phyloP scores from a whole-genome alignment of 2,329 filamentous ascomycete species.

The Coleophoma eucalyptorum region DNA sequence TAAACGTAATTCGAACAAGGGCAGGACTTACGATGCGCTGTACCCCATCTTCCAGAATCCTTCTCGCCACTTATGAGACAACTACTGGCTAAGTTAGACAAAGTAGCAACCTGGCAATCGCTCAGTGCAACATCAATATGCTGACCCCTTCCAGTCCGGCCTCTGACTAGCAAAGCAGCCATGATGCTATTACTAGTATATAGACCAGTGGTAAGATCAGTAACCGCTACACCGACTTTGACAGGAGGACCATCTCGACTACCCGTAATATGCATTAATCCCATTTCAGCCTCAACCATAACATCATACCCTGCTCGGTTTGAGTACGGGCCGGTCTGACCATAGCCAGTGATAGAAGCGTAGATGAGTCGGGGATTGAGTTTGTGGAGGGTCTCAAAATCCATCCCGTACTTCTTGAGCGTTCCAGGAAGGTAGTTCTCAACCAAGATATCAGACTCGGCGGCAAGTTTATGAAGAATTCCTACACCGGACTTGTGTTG shows the following conservation, averaged over 20 bases:
- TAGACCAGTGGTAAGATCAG: conserved; percentile 89
- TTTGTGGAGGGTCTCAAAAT: conserved; percentile 74
- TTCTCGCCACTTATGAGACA: conserved; percentile 83
- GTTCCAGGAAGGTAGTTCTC: conserved; percentile 95
- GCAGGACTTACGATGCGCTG: conserved; percentile 73
- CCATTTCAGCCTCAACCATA: conserved; percentile 98
- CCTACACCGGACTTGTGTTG: conserved; percentile 78
- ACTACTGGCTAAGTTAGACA: conserved; percentile 94
- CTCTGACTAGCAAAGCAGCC: conserved; percentile 80
- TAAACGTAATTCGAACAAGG: not conserved
- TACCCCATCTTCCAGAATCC: conserved; percentile 91
- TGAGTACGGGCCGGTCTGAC: conserved; percentile 88
- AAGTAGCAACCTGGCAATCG: conserved; percentile 90
- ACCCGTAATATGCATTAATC: conserved; percentile 97
- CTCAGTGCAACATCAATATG: conserved; percentile 89
- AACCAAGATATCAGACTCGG: conserved; percentile 86
- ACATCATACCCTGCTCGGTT: conserved; percentile 93
- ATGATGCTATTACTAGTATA: conserved; percentile 96
- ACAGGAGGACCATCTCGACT: conserved; percentile 83
- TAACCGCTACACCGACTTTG: conserved; percentile 96
- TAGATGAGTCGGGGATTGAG: conserved; percentile 90
- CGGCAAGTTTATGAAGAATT: conserved; percentile 80
- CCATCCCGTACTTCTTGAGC: conserved; percentile 85
- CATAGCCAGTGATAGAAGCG: conserved; percentile 94
- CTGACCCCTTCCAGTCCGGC: conserved; percentile 74